Evolutionary conservation across 2,329 filamentous ascomycete genomes (phyloP).

Genomic region (Chrysoporthe deuterocubensis): DNA sequence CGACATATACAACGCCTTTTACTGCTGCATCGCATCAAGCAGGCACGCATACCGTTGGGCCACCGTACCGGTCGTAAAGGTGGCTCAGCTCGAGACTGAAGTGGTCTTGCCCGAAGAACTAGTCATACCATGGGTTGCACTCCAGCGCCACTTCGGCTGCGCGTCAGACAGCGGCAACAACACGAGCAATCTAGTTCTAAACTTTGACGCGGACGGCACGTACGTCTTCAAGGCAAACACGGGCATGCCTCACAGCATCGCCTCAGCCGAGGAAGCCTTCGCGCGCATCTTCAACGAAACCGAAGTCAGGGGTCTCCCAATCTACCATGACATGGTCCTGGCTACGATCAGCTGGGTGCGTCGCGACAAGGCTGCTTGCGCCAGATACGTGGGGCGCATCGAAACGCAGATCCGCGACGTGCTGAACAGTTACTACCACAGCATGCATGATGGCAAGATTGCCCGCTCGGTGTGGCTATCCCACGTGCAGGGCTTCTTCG

Average conservation of each 20-base stretch:
- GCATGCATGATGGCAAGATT: constrained; percentile 35
- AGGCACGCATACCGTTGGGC: constrained; percentile 43
- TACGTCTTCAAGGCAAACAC: constrained; percentile 38
- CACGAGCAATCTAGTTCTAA: constrained; percentile 38
- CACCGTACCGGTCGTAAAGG: constrained; percentile 39
- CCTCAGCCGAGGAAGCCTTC: constrained; percentile 39
- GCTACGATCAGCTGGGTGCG: constrained; percentile 34
- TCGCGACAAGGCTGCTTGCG: constrained; percentile 30
- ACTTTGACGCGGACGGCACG: constrained; percentile 36
- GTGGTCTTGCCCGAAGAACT: constrained; percentile 39
- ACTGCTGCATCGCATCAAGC: constrained; percentile 37
- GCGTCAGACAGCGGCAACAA: constrained; percentile 39
- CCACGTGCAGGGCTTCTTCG: constrained; percentile 42
- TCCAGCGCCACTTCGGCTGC: constrained; percentile 39
- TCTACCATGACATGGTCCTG: constrained; percentile 37
- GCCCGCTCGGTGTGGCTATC: constrained; percentile 38
- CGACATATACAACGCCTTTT: constrained; percentile 41
- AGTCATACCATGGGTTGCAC: constrained; percentile 37
- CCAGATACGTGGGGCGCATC: constrained; percentile 31
- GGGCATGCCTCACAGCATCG: constrained; percentile 35
- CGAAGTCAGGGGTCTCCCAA: constrained; percentile 35
- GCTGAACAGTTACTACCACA: constrained; percentile 36
- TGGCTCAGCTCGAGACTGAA: constrained; percentile 39
- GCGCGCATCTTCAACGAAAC: constrained; percentile 37
- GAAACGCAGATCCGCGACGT: constrained; percentile 32